Percentiles rank a stretch among this genome's conserved stretches.
phyloP scores from a whole-genome alignment of 176 grass and related monocot genomes.

The Urochloa ruziziensis region DNA sequence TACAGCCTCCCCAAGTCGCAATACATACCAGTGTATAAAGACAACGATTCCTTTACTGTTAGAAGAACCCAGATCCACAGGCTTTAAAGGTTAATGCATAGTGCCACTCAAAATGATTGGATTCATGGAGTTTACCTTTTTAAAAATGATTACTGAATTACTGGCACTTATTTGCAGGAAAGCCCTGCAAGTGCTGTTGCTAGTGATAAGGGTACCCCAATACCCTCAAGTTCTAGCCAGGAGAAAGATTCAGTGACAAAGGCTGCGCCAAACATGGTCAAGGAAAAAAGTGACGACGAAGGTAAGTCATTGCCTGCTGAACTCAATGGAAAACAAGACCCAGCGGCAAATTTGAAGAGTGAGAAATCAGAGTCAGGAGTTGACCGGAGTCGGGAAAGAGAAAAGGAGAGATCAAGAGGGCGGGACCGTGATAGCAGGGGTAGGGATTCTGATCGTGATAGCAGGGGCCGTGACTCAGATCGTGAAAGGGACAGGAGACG shows the following conservation, averaged over 20 bases:
- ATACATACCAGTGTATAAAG: constrained; percentile 84
- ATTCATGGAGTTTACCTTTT: constrained; percentile 1
- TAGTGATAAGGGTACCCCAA: constrained; percentile 50
- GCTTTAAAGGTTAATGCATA: constrained; percentile 61
- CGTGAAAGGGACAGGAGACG: constrained; percentile 62
- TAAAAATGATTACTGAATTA: background rate
- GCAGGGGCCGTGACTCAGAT: constrained; percentile 62
- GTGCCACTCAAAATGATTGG: background rate
- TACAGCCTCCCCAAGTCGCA: constrained; percentile 81
- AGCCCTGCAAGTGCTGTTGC: constrained; percentile 39
- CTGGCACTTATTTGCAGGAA: constrained; percentile 46
- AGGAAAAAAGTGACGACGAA: constrained; percentile 61
- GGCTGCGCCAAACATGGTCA: constrained; percentile 52
- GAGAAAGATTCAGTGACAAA: constrained; percentile 60
- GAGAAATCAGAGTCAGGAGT: constrained; percentile 58
- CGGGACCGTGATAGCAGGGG: constrained; percentile 40
- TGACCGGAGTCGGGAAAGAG: constrained; percentile 60
- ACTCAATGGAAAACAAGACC: constrained; percentile 54
- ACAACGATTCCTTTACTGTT: constrained; percentile 77
- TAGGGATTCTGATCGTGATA: constrained; percentile 62
- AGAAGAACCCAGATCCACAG: constrained; percentile 45
- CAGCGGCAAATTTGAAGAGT: constrained; percentile 40
- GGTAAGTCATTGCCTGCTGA: constrained; percentile 42
- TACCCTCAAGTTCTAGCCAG: constrained; percentile 41
- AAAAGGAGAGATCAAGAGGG: constrained; percentile 64